Evolutionary conservation across 1,284 basidiomycete species (phyloP).

Genomic region (Ceratobasidium sp.): DNA sequence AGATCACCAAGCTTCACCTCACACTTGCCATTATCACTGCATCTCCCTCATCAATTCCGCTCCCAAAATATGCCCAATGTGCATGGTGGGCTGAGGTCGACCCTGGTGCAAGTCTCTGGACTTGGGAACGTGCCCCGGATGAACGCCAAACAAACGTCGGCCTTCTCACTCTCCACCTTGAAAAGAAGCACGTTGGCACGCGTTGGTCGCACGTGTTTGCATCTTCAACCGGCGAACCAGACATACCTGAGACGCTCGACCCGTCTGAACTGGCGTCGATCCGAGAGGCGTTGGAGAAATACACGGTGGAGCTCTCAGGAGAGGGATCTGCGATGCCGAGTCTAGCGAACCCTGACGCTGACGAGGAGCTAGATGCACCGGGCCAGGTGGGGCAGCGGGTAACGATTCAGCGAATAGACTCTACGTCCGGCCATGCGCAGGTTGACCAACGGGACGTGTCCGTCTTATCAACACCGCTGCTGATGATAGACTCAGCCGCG

Average conservation of each 20-base stretch:
- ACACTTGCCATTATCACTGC: constrained; percentile 64
- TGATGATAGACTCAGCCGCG: constrained; percentile 53
- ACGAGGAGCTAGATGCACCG: constrained; percentile 76
- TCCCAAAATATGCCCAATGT: constrained; percentile 68
- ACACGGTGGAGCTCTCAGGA: constrained; percentile 69
- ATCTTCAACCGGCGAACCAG: constrained; percentile 61
- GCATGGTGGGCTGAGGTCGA: constrained; percentile 78
- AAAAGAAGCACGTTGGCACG: constrained; percentile 79
- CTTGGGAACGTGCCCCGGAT: constrained; percentile 66
- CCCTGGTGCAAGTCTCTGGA: constrained; percentile 80
- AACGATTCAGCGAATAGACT: constrained; percentile 66
- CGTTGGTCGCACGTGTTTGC: constrained; percentile 85
- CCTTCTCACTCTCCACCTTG: constrained; percentile 79
- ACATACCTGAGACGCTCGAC: constrained; percentile 89
- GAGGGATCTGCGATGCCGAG: constrained; percentile 72
- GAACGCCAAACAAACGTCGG: constrained; percentile 52
- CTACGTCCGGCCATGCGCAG: constrained; percentile 16
- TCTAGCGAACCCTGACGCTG: constrained; percentile 79
- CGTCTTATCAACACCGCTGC: constrained; percentile 43
- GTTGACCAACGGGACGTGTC: constrained; percentile 46
- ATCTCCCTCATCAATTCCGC: constrained; percentile 49
- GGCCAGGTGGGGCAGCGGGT: constrained; percentile 64
- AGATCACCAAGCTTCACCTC: constrained; percentile 69
- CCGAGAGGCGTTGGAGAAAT: constrained; percentile 83
- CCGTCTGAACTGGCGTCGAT: constrained; percentile 80